Conservation (phyloP, 108 stramenopile species). For the Cylindrotheca fusiformis region DNA sequence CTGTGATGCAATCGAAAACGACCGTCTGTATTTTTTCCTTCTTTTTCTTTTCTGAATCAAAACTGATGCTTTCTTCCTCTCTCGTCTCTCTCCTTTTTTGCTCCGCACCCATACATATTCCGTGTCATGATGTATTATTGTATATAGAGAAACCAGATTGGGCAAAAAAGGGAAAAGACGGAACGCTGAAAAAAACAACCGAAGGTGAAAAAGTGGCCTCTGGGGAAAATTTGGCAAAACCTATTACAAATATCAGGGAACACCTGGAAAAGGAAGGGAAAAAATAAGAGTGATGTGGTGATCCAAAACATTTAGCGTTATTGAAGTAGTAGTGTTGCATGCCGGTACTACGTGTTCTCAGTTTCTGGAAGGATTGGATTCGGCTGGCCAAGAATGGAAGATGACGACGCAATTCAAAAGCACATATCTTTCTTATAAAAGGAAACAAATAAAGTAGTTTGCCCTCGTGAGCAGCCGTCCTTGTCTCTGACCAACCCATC, state of each 20-base stretch:
- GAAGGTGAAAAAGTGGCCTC: neutral
- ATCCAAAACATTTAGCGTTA: too few relatives aligned
- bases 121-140: neutral
- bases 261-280: too few relatives aligned
- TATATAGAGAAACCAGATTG: neutral
- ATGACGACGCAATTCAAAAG: too few relatives aligned
- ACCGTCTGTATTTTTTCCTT: neutral
- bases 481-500: too few relatives aligned
- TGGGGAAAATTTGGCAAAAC: neutral
- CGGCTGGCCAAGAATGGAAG: too few relatives aligned
- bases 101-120: neutral
- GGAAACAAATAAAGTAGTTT: too few relatives aligned
- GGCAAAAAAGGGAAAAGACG: neutral
- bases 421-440: too few relatives aligned
- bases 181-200: neutral
- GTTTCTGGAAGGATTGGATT: too few relatives aligned
- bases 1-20: neutral
- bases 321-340: too few relatives aligned
- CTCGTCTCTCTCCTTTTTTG: neutral
- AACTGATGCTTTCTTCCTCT: neutral
- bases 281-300: too few relatives aligned
- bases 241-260: neutral
- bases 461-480: too few relatives aligned
- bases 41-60: neutral
- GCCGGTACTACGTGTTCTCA: too few relatives aligned